Evolutionary conservation across 352 stramenopile species (phyloP), one percentile per base, ranked within the genome.

Genomic region (Globisporangium alternatum): DNA sequence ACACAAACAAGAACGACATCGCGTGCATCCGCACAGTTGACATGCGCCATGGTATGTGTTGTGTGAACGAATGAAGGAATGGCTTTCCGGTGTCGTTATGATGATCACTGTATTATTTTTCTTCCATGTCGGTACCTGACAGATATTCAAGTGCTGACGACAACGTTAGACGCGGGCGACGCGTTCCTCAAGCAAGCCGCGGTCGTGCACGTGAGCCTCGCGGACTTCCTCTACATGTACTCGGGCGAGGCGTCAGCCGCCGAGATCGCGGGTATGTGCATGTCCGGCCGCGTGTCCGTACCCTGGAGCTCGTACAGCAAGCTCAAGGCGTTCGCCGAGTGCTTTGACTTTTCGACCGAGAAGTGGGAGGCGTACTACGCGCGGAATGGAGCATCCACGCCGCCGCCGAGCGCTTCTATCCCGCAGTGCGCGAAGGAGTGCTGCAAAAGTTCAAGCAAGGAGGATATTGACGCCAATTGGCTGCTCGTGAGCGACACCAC

Each of bases 171-270:
- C 22, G 68, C 68, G 6, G 69, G 76, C 41, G 79, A 90, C 62
- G 72, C 80, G 44, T 90, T 89, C 45, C 56, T 81, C 28, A 70
- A 71, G 1, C 78, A 90, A n/a, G 78, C 82, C n/a, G 83, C 81
- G 12, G 75, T 88, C 4, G 82, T 95, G 45, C 71, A 84, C 64
- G 78, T 95, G 52, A 91, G 79, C 62, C 70, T 95, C 1, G 78
- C 79, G 2, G 86, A 95, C 56, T 95, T 95, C 56, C 68, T 95
- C 49, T 92, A 87, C 76, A 95, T 95, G 86, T 95, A 95, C 73
- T 91, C 83, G 39, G 86, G 86, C 48, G 80, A 93, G 31, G 81
- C 84, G 4, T 89, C 80, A 0, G 80, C 86, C 0, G 75, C 77
- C 21, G 86, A 95, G 67, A 95, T 95, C 47, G 86, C 86, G 0